Base-by-base conservation (phyloP, 208 protist species). In the Leptomonas seymouri region DNA sequence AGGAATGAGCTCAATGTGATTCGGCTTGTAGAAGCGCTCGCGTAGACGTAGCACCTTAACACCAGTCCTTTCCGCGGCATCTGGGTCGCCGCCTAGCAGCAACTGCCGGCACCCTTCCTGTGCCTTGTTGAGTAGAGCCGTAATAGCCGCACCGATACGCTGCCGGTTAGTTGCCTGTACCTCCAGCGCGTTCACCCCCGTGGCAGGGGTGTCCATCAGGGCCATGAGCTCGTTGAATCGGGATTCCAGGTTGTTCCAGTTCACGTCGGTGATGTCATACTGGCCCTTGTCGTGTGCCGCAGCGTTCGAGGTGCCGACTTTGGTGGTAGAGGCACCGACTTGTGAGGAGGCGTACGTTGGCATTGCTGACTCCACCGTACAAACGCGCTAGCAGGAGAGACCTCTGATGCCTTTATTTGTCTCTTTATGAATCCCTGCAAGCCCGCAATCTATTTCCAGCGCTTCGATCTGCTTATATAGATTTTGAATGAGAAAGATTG, bases 11-110 rank as follows among this genome's bases (percentile, higher is more conserved):
- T 90, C 74, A 18, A 94, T 31, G 61, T 81, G 72, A 49, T 86
- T 85, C 25, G 76, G 75, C 28, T 86, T 85, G 73, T 90, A 91
- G 58, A 93, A 97, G 23, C 65, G 48, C 53, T 95, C 92, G 18
- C 90, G 85, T 50, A 97, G 70, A 14, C 78, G 82, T 45, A 97
- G 66, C 61, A 89, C 78, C 69, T 93, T 89, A 34, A 94, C 80
- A 8, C 92, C 92, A 14, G 82, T 82, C 69, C 89, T 87, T 50
- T 88, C 84, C n/a, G 92, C 92, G 12, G 76, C 85, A 44, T 84
- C 82, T 6, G 76, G 84, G 64, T 94, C 82, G 7, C 92, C 92
- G 25, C 85, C 69, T 14, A 90, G 54, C 25, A 97, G 67, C 14
- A 97, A 76, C 53, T 76, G 64, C 15, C 90, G 71, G 31, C 87